These are phyloP conservation scores for Cordyceps cicadae DNA, from an alignment of 2,329 filamentous ascomycete genomes.

Conservation along the genomic window DNA sequence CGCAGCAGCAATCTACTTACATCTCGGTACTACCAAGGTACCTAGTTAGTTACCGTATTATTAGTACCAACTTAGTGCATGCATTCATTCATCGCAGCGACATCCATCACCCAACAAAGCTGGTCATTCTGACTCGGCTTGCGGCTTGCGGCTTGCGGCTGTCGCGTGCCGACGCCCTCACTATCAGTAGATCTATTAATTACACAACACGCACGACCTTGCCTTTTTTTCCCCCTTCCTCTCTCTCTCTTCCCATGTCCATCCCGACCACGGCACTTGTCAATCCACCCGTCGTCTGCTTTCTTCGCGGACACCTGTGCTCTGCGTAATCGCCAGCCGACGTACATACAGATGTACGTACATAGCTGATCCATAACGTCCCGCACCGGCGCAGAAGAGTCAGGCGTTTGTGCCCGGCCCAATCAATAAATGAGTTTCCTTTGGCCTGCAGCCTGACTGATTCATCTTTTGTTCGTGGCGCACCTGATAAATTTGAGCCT, in stretches of 20 bases:
- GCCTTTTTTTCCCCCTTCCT: no score
- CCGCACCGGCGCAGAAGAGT: no score
- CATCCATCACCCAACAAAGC: no score
- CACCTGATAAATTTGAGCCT: neutral
- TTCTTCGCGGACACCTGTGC: no score
- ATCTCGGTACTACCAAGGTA: neutral
- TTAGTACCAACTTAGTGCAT: neutral
- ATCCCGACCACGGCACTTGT: no score
- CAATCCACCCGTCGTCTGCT: no score
- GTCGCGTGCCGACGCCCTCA: neutral
- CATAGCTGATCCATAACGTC: no score
- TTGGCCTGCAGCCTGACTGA: neutral
- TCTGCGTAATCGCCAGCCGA: neutral
- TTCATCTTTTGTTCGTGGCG: neutral
- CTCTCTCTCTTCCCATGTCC: no score
- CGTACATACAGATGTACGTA: neutral
- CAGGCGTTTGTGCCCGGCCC: neutral
- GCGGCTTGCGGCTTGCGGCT: neutral
- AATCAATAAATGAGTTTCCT: neutral
- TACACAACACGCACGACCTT: no score
- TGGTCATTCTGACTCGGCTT: no score
- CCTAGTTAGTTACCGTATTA: no score
- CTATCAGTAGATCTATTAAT: no score
- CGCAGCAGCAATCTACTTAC: neutral
- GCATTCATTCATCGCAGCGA: neutral